These are phyloP conservation scores for Cystoderma amianthinum DNA, from an alignment of 768 basidiomycete genomes.

Conservation along the genomic window DNA sequence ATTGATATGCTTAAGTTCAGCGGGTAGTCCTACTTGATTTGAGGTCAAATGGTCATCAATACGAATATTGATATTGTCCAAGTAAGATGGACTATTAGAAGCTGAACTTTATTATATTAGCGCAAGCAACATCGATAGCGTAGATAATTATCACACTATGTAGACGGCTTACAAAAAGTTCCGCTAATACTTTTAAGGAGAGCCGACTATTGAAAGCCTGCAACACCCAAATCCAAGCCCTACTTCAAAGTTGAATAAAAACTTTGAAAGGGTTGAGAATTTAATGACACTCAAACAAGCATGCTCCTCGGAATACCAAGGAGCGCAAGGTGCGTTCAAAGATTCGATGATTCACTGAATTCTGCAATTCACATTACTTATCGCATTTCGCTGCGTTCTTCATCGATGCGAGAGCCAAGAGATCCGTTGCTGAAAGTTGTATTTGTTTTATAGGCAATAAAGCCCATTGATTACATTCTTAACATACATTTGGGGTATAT, in stretches of 20 bases:
- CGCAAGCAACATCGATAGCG: conserved; percentile 20
- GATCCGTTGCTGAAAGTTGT: conserved; percentile 53
- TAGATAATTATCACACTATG: conserved; percentile 51
- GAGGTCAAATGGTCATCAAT: conserved; percentile 46
- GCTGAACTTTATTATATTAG: conserved; percentile 11
- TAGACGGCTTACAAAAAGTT: conserved; percentile 15
- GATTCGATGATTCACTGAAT: conserved; percentile 80
- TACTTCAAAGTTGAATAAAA: conserved; percentile 13
- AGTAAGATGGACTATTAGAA: conserved; percentile 16
- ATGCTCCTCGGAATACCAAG: conserved; percentile 70
- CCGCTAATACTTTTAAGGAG: conserved; percentile 43
- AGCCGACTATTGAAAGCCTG: conserved; percentile 23
- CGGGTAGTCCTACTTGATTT: conserved; percentile 80
- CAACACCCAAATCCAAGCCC: conserved; percentile 35
- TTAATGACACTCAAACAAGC: conserved; percentile 72
- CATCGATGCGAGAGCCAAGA: conserved; percentile 78
- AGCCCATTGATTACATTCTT: conserved; percentile 18
- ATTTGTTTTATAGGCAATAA: conserved; percentile 21
- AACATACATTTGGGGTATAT: conserved; percentile 12
- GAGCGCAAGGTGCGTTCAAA: conserved; percentile 79
- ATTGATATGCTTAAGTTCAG: conserved; percentile 89
- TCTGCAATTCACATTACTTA: conserved; percentile 82
- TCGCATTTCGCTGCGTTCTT: conserved; percentile 78
- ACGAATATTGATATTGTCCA: too few species aligned
- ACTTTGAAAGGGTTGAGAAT: conserved; percentile 36